phyloP scores from a whole-genome alignment of 495 filamentous ascomycete genomes.

The Clohesyomyces aquaticus region DNA sequence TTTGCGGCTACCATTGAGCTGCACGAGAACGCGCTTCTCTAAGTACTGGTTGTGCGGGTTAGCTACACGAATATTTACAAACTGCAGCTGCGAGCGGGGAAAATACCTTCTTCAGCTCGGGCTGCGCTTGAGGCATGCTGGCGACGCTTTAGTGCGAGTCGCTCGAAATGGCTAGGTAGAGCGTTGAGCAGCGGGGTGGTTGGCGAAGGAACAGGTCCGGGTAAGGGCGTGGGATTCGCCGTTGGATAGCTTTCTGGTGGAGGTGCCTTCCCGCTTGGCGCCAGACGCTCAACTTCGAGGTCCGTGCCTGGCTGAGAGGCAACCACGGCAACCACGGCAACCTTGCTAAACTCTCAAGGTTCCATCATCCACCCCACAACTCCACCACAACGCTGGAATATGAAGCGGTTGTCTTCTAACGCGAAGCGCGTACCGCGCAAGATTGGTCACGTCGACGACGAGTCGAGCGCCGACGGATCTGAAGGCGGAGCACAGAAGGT shows the following conservation, averaged over 20 bases:
- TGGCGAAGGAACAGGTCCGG: too few relatives aligned
- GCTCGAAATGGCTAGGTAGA: too few relatives aligned
- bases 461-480: conserved; percentile 36
- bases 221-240: background rate
- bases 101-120: conserved; percentile 92
- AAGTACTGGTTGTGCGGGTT: conserved; percentile 71
- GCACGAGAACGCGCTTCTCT: conserved; percentile 97
- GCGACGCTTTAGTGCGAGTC: conserved; percentile 17
- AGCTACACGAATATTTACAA: conserved; percentile 25
- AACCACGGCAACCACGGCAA: background rate
- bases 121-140: conserved; percentile 98
- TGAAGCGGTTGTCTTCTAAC: conserved; percentile 65
- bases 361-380: background rate
- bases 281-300: background rate
- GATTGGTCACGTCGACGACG: conserved; percentile 71
- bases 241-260: conserved; percentile 2
- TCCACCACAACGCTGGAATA: conserved; percentile 39
- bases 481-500: conserved; percentile 13
- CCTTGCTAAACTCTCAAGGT: too few relatives aligned
- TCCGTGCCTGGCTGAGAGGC: background rate
- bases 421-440: conserved; percentile 70
- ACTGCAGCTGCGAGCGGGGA: background rate
- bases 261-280: too few relatives aligned
- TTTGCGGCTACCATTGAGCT: conserved; percentile 96
- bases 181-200: too few relatives aligned